Percentiles rank a stretch among this genome's conserved stretches.
These are phyloP conservation scores for Hibiscus trionum DNA, from an alignment of 345 rosid genomes.

Conservation along the genomic window DNA sequence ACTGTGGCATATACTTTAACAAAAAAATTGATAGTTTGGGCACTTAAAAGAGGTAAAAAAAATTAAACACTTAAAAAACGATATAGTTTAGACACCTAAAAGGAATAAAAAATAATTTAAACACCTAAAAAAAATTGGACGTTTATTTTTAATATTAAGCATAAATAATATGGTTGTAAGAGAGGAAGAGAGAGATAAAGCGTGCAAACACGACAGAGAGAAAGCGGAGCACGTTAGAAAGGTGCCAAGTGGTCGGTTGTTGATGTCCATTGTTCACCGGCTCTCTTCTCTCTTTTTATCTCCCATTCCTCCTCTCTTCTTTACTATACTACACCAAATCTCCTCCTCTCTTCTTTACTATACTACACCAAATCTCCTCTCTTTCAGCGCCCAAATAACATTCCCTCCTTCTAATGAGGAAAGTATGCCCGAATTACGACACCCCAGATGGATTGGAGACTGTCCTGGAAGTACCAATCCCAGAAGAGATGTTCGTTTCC, in stretches of 20 bases:
- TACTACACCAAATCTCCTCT: background rate
- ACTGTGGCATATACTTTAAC: too few species aligned
- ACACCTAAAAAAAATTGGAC: too few species aligned
- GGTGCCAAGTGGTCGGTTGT: slow-evolving; percentile 65
- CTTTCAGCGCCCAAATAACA: slow-evolving; percentile 3
- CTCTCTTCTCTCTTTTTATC: slow-evolving; percentile 10
- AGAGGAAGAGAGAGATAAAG: slow-evolving; percentile 6
- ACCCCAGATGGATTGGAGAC: slow-evolving; percentile 90
- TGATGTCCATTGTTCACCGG: slow-evolving; percentile 16
- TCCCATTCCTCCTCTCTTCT: slow-evolving; percentile 4
- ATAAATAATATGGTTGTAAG: background rate
- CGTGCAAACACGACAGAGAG: slow-evolving; percentile 82
- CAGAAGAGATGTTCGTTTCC: slow-evolving; percentile 68
- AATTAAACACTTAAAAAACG: too few species aligned
- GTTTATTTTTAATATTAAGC: too few species aligned
- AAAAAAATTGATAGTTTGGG: too few species aligned
- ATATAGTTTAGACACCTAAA: too few species aligned
- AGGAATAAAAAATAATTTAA: too few species aligned
- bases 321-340: background rate
- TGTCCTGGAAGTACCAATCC: slow-evolving; percentile 92
- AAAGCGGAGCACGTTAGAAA: slow-evolving; percentile 50
- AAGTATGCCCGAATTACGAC: slow-evolving; percentile 78
- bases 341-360: slow-evolving; percentile 2
- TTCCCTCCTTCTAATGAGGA: slow-evolving; percentile 47
- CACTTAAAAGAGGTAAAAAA: too few species aligned